phyloP scores from a whole-genome alignment of 1,139 yeast species.

The Hyphopichia pseudoburtonii region DNA sequence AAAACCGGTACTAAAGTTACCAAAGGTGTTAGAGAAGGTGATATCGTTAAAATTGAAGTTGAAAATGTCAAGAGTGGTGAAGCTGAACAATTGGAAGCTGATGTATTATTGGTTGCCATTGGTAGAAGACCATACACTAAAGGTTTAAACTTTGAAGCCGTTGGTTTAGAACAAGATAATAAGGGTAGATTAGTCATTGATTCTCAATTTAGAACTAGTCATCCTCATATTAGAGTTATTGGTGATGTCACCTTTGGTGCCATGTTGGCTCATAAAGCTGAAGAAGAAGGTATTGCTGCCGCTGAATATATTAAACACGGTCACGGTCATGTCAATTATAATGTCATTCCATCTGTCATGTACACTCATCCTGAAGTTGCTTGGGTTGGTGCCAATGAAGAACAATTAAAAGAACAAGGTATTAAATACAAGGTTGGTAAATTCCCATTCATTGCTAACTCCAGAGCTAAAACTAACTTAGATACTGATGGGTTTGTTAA shows the following conservation, averaged over 20 bases:
- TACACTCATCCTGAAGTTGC: constrained; percentile 99
- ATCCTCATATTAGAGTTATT: constrained; percentile 91
- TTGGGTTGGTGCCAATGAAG: constrained; percentile 97
- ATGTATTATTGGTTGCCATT: constrained; percentile 91
- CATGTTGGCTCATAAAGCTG: constrained; percentile 99
- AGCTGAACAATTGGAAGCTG: constrained; percentile 79
- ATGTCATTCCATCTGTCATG: constrained; percentile 97
- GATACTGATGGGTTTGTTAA: constrained; percentile 98
- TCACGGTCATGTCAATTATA: constrained; percentile 97
- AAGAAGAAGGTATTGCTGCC: constrained; percentile 99
- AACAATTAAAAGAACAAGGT: constrained; percentile 93
- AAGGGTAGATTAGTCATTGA: constrained; percentile 93
- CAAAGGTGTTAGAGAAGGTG: constrained; percentile 86
- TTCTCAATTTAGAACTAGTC: constrained; percentile 88
- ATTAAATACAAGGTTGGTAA: constrained; percentile 91
- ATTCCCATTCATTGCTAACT: constrained; percentile 98
- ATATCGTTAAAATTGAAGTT: constrained; percentile 78
- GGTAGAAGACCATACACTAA: constrained; percentile 98
- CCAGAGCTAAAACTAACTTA: constrained; percentile 97
- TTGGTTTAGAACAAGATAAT: constrained; percentile 88
- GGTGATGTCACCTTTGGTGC: constrained; percentile 99
- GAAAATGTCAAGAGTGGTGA: constrained; percentile 89
- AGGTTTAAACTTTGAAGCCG: constrained; percentile 84
- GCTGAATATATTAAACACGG: constrained; percentile 92
- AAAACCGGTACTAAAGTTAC: constrained; percentile 90